Base-by-base conservation (phyloP, 2,329 filamentous ascomycete species). In the Colletotrichum tabaci region DNA sequence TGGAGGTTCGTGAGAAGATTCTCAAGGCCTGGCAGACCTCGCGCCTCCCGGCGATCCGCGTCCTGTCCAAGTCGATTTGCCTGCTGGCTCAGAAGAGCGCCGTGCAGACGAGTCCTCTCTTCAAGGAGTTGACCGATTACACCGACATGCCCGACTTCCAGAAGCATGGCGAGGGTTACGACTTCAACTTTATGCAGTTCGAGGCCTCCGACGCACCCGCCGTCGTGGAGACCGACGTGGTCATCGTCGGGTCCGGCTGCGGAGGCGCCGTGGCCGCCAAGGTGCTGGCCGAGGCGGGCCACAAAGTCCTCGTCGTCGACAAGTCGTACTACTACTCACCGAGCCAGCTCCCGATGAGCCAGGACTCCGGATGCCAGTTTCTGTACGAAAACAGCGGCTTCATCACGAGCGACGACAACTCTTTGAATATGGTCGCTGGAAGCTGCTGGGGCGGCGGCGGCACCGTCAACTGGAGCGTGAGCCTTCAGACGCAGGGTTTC, bases 161-260 rank as follows among this genome's bases (percentile, higher is more conserved):
- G 83, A 82, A 82, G 57, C 82, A 87, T 0, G 87, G 84, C 2
- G 82, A 85, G 47, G 84, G 84, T 4, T 89, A 87, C 71, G 82
- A 88, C 46, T 93, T 88, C 77, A 79, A 85, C 0, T 94, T 94
- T 75, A 77, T 92, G 56, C 90, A 93, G 77, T 84, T 92, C 74
- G 80, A 78, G 2, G 64, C 77, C 2, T 79, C 77, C 7, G 74
- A 75, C n/a, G 74, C 77, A 5, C 84, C 89, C 0, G 89, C 89
- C 70, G 84, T 85, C 1, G 81, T 96, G 44, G 90, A 94, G 65
- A 92, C 93, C 0, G 96, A 98, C 79, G 90, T 97, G 0, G 90
- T 97, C 50, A 91, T 98, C 69, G 87, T 98, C 23, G 95, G 95
- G 2, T 96, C 93, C 47, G 95, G 95, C 38, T 97, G 94, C 76